Base-by-base conservation (phyloP, 2,329 filamentous ascomycete genomes). In the Xylogone sp. region DNA sequence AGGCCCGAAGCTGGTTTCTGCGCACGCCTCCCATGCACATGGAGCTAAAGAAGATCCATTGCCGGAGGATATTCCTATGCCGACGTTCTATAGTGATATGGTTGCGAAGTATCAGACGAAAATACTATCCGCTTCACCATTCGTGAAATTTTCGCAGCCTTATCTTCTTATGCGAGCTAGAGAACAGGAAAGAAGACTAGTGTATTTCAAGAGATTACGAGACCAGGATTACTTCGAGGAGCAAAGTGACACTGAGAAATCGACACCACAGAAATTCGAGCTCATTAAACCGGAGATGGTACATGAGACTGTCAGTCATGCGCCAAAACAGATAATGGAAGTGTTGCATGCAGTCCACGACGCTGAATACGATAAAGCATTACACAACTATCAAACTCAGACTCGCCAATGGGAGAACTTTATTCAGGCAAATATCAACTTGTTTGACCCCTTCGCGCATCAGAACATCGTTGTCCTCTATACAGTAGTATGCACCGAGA, bases 361-460 rank as follows among this genome's bases (percentile, higher is more conserved):
- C 65, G 92, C 92, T 2, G 94, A 99, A 68, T 97, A 97, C 62
- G 92, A 99, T 67, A 96, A 94, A 69, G 92, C 93, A 1, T 73
- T 95, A 29, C 90, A 97, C 69, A 91, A 92, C 61, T 99, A 97
- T 65, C 83, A 91, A 67, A 97, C 90, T 0, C 93, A 97, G 66
- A 96, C 91, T 51, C 83, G 90, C 24, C 92, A 97, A 60, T 99
- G 94, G 94, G 94, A 99, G 66, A 89, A 90, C 22, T 96, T 96
- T 62, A 86, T 97, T 20, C 85, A 93, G 47, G 90, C 90, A 13
- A 95, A 94, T 59, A 75, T 88, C 27, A 88, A 95, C 63, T 78
- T 97, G 1, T 99, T 97, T 61, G 91, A 99, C 65, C 94, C 95
- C 0, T 94, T 91, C 65, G 88, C 90, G 0, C 95, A 99, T 64